Base-by-base conservation (phyloP, 2,329 filamentous ascomycete genomes). In the Fusarium lyarnte region DNA sequence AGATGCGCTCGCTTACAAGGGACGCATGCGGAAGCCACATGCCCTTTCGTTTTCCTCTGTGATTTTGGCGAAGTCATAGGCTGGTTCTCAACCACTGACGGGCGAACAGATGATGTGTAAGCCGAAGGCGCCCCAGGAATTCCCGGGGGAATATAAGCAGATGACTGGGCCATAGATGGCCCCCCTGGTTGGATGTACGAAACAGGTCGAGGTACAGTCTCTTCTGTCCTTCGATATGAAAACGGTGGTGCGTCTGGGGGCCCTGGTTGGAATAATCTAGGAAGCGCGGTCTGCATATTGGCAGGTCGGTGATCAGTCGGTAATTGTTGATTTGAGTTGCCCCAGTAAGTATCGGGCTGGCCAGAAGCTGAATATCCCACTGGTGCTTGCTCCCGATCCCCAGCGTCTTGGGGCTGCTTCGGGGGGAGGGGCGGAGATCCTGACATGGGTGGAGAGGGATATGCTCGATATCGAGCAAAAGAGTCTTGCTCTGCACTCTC, bases 1-100 rank as follows among this genome's bases (percentile, higher is more conserved):
- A 96, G 87, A 87, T 96, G 93, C 41, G 93, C 93, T 81, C 90
- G 91, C 80, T 95, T 95, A 84, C 93, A 96, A 67, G 94, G 94
- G 74, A 95, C 91, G 79, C 93, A 96, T 31, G 93, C 93, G 39
- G 93, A 95, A 55, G 93, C 92, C 58, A 95, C 93, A 83, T 96
- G 93, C 19, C 92, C 92, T 79, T 94, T 94, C 10, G 91, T 91
- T 80, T 92, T 92, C 73, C 90, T 85, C 70, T 90, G 89, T 11
- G 88, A 85, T 75, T 90, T 91, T 4, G 89, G 87, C 42, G 89
- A 90, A 16, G 84, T 82, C 70, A 86, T 87, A 6, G 84, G 80
- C 39, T 84, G 81, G 29, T 79, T 80, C 41, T 89, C 87, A n/a
- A 82, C 78, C 13, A 81, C 78, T 63, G 81, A 77, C 19, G 83